Percentiles rank a stretch among this genome's conserved stretches.
Conservation (phyloP, 2,329 filamentous ascomycete species). For the Cytospora leucostoma region DNA sequence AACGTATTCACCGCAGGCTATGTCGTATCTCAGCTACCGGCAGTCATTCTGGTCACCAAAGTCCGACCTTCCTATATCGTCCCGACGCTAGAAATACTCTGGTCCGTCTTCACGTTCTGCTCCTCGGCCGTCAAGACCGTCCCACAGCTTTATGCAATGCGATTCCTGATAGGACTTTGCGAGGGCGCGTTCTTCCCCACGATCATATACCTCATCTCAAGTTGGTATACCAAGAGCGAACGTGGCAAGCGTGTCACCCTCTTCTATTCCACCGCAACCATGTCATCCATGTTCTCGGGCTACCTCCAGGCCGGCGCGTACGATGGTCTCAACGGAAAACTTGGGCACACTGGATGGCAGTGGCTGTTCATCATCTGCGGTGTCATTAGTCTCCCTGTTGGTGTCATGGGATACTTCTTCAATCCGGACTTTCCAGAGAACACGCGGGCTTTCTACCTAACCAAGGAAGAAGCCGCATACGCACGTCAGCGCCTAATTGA, state of each 20-base stretch:
- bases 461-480: constrained; percentile 17
- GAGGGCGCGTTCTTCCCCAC: constrained; percentile 29
- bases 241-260: constrained; percentile 23
- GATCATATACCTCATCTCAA: constrained; percentile 27
- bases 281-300: constrained; percentile 51
- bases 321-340: constrained; percentile 48
- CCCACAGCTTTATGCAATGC: constrained; percentile 25
- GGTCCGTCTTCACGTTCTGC: constrained; percentile 26
- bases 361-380: constrained; percentile 52
- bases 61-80: constrained; percentile 25
- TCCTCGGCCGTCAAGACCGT: constrained; percentile 25
- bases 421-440: constrained; percentile 27
- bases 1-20: constrained; percentile 28
- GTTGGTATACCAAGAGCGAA: constrained; percentile 26
- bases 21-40: constrained; percentile 24
- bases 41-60: constrained; percentile 24
- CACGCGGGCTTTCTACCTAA: constrained; percentile 24
- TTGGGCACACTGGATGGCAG: constrained; percentile 48
- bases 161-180: constrained; percentile 23
- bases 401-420: constrained; percentile 27
- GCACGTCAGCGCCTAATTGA: constrained; percentile 21
- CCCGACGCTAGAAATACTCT: constrained; percentile 23
- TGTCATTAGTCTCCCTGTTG: constrained; percentile 30
- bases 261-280: constrained; percentile 27
- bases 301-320: constrained; percentile 54